Percentiles rank a stretch among this genome's conserved stretches.
These are phyloP conservation scores for Calonectria pauciramosa DNA, from an alignment of 2,329 filamentous ascomycete species.

Conservation along the genomic window DNA sequence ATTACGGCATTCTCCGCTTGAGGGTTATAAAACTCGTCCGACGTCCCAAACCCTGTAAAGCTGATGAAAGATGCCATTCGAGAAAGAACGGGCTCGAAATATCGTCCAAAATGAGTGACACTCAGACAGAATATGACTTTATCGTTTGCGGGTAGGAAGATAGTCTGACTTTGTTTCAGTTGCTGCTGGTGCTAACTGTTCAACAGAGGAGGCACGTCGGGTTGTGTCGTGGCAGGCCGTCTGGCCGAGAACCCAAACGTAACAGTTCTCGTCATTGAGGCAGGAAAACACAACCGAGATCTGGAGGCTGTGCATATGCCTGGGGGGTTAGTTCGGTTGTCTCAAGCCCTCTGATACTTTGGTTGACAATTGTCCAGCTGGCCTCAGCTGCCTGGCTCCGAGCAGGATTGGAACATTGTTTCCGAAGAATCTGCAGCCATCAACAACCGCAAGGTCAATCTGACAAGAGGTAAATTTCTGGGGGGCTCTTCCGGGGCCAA, in stretches of 20 bases:
- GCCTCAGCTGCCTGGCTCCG: constrained; percentile 60
- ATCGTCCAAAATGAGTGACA: background rate
- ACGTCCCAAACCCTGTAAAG: background rate
- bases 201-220: constrained; percentile 52
- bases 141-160: constrained; percentile 3
- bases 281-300: constrained; percentile 55
- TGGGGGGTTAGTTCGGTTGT: constrained; percentile 55
- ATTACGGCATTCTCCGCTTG: background rate
- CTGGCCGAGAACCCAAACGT: constrained; percentile 50
- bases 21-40: background rate
- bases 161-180: background rate
- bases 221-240: constrained; percentile 53
- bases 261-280: constrained; percentile 52
- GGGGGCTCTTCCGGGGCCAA: constrained; percentile 64
- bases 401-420: constrained; percentile 65
- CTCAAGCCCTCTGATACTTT: background rate
- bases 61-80: too few relatives aligned
- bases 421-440: constrained; percentile 55
- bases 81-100: too few relatives aligned
- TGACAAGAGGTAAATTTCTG: constrained; percentile 63
- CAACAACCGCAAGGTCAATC: constrained; percentile 59
- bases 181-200: background rate
- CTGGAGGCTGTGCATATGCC: constrained; percentile 65
- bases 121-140: background rate
- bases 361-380: constrained; percentile 43